Conservation (phyloP, 768 basidiomycete species). For the Mycena kentingensis region DNA sequence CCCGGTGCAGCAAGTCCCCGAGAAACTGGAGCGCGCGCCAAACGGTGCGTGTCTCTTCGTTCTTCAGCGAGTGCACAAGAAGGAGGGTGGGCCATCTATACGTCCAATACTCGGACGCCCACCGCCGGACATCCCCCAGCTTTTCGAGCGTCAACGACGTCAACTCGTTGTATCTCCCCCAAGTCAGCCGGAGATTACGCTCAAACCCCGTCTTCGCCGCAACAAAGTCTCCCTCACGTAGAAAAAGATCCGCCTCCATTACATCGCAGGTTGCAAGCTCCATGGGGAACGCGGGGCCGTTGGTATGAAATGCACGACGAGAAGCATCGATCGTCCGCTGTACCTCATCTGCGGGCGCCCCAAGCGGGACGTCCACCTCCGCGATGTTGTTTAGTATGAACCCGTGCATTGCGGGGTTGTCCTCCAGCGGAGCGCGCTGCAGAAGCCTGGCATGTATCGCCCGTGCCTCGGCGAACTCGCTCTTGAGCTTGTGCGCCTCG, state of each 20-base stretch:
- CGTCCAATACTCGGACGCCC: not conserved
- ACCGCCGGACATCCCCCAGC: not conserved
- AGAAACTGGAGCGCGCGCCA: slow-evolving; percentile 5
- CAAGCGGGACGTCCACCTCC: not conserved
- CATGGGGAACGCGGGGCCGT: not conserved
- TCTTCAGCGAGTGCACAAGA: not conserved
- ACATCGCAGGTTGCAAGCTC: not conserved
- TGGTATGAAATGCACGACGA: not conserved
- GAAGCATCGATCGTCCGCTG: not conserved
- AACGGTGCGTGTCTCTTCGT: not conserved
- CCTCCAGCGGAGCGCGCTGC: not conserved
- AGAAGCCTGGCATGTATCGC: not conserved
- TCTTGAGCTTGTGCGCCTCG: not conserved
- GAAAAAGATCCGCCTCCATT: not conserved
- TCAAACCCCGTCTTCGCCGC: not conserved
- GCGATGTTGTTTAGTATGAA: not conserved
- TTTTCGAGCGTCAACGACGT: not conserved
- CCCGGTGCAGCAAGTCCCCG: not conserved
- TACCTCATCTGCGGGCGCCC: not conserved
- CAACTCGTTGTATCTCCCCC: not conserved
- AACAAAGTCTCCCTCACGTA: not conserved
- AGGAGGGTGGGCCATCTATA: not conserved
- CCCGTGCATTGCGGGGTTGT: not conserved
- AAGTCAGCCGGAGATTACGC: not conserved
- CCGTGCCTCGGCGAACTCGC: not conserved